A percentile compares a stretch with the other conserved stretches of the same genome.
Conservation (phyloP, 2,329 filamentous ascomycete species). For the Cyphellophora europaea region DNA sequence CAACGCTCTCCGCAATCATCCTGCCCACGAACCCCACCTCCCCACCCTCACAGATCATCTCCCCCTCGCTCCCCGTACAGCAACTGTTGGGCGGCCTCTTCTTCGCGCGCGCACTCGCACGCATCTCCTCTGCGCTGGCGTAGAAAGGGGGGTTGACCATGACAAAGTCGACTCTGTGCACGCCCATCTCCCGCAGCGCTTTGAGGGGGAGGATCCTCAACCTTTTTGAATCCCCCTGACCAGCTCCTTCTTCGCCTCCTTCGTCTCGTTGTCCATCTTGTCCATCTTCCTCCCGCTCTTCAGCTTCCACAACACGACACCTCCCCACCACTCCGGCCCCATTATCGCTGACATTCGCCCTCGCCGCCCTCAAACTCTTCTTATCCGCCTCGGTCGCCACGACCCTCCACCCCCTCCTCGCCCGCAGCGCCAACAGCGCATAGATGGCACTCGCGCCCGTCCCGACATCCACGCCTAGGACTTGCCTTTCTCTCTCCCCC, state of each 20-base stretch:
- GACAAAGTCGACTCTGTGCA: conserved; percentile 59
- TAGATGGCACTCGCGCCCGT: conserved; percentile 91
- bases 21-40: conserved; percentile 65
- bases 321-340: conserved; percentile 50
- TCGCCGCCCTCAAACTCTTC: conserved; percentile 57
- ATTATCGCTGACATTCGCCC: conserved; percentile 59
- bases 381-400: conserved; percentile 71
- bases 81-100: conserved; percentile 55
- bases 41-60: conserved; percentile 73
- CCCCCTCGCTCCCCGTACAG: conserved; percentile 65
- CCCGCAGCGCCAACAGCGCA: conserved; percentile 65
- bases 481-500: too few relatives aligned
- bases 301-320: background rate
- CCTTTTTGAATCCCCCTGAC: background rate
- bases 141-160: conserved; percentile 98
- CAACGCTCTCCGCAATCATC: conserved; percentile 61
- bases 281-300: conserved; percentile 37
- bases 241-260: conserved; percentile 36
- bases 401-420: conserved; percentile 63
- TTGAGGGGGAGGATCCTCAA: background rate
- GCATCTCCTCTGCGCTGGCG: conserved; percentile 59
- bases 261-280: conserved; percentile 45
- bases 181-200: background rate
- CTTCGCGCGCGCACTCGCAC: conserved; percentile 57
- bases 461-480: conserved; percentile 73